Percentiles rank a stretch among this genome's conserved stretches.
phyloP scores from a whole-genome alignment of 1,284 basidiomycete genomes.

The Meira miltonrushii region DNA sequence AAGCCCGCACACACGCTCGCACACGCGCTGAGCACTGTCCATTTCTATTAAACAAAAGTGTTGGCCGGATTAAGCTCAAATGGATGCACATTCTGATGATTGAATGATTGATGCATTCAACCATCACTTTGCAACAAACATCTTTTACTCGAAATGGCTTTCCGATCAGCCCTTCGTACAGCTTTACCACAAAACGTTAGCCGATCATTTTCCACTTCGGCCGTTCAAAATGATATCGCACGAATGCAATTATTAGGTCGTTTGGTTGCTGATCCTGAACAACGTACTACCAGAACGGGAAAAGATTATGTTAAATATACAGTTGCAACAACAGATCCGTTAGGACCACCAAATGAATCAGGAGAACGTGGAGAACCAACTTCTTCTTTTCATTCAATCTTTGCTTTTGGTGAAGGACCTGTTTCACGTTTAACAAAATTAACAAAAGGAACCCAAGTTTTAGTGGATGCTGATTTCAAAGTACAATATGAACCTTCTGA shows the following conservation, averaged over 20 bases:
- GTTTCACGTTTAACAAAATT: slow-evolving; percentile 38
- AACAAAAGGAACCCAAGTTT: slow-evolving; percentile 42
- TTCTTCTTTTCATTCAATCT: slow-evolving; percentile 41
- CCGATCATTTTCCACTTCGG: slow-evolving; percentile 39
- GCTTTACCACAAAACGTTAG: not conserved
- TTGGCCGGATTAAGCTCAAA: no score
- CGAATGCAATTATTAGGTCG: slow-evolving; percentile 49
- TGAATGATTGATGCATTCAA: no score
- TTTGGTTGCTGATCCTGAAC: slow-evolving; percentile 44
- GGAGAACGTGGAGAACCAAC: slow-evolving; percentile 28
- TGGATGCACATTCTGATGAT: no score
- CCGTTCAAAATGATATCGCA: slow-evolving; percentile 29
- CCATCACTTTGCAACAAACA: no score
- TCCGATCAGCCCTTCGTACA: not conserved
- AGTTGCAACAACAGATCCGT: slow-evolving; percentile 44
- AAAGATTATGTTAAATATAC: slow-evolving; percentile 51
- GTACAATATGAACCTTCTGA: slow-evolving; percentile 29
- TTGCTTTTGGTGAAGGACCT: slow-evolving; percentile 39
- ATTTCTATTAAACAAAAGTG: no score
- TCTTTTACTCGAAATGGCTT: not conserved
- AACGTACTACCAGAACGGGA: slow-evolving; percentile 42
- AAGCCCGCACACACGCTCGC: no score
- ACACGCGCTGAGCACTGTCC: no score
- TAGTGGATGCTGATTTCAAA: slow-evolving; percentile 47
- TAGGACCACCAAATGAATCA: slow-evolving; percentile 39